Conservation (phyloP, 495 filamentous ascomycete species). For the Penicillium odoratum region DNA sequence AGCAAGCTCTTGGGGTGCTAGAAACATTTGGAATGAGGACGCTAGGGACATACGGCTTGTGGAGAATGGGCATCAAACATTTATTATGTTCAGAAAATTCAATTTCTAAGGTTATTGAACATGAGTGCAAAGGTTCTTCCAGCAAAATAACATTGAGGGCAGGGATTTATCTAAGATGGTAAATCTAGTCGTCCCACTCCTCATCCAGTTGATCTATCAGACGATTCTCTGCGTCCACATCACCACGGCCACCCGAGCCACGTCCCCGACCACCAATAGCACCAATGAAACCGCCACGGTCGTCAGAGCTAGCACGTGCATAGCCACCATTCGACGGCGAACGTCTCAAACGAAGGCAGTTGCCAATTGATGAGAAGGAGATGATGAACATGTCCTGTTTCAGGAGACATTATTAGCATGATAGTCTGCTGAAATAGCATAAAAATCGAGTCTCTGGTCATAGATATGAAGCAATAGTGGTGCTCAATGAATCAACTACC, state of each 20-base stretch:
- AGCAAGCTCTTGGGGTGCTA: no score
- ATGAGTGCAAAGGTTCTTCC: neutral
- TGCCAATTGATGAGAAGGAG: conserved; percentile 70
- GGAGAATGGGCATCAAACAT: no score
- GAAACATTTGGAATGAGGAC: no score
- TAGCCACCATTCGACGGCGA: conserved; percentile 54
- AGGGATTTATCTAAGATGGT: neutral
- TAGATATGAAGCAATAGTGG: conserved; percentile 6
- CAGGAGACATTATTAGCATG: conserved; percentile 19
- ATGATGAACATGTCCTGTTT: conserved; percentile 80
- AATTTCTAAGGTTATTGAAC: neutral
- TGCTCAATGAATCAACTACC: conserved; percentile 7
- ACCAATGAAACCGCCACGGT: conserved; percentile 34
- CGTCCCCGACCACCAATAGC: conserved; percentile 39
- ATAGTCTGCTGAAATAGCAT: neutral
- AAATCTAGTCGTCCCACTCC: conserved; percentile 60
- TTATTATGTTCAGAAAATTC: no score
- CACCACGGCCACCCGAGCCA: conserved; percentile 42
- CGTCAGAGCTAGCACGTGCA: conserved; percentile 42
- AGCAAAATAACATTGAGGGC: neutral
- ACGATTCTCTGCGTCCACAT: conserved; percentile 82
- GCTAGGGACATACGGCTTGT: no score
- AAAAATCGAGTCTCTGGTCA: neutral
- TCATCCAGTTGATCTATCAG: conserved; percentile 96
- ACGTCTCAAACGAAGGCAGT: conserved; percentile 54